Evolutionary conservation across 768 basidiomycete species (phyloP), one percentile per base, ranked within the genome.

Genomic region (Trametopsis cervina): DNA sequence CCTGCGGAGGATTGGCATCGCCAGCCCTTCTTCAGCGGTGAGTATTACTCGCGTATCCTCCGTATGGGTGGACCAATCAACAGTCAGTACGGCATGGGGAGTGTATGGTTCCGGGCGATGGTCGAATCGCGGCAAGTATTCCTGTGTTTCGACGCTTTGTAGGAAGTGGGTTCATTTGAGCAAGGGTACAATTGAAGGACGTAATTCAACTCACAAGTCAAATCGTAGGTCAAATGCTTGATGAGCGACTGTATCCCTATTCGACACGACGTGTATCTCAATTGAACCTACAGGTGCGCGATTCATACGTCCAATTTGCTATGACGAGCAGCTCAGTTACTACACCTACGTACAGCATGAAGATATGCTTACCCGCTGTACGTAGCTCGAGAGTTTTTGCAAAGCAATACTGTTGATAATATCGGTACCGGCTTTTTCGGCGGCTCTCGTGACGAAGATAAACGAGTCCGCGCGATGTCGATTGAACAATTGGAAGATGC

Each of bases 181-280:
- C 22, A 68, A 68, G 33, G 71, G 73, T 39, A 69, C 46, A 12
- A 60, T 61, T 45, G 3, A 7, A 17, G 21, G 4, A 66, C 7
- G 7, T 7, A 33, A 33, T 33, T 33, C 9, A 7, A 33, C 81
- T 61, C 60, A 83, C 82, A 81, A 77, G 27, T 83, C 78, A 56
- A 81, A 79, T 65, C 80, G 80, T 26, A 83, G 58, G 57, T 85
- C 83, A 53, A 85, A 84, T 0, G 80, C 58, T 61, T 82, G 80
- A 56, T 83, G 80, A 0, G 81, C 78, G 2, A 81, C 66, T 9
- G 79, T 73, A 59, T 84, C 82, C 11, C 81, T 67, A 57, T 83
- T 83, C 0, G 83, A 84, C 9, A 84, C 75, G 3, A 85, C 83
- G 57, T 84, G 83, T 6, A 84, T 69, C 52, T 85, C 83, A 29